Base-by-base conservation (phyloP, 768 basidiomycete species). In the Pulveroboletus ravenelii region DNA sequence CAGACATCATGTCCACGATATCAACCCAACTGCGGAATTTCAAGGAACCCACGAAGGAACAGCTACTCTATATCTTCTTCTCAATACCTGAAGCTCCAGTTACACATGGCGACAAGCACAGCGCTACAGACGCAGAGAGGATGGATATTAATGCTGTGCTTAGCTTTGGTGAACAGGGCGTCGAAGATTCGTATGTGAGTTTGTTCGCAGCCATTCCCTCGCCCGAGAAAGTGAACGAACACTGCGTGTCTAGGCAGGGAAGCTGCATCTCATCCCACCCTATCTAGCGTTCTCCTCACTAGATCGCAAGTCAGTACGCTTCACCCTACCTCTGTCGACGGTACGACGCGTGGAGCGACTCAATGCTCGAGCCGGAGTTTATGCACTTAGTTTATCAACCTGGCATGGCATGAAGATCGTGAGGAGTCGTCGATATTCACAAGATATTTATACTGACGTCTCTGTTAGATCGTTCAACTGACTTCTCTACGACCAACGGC, bases 401-500 rank as follows among this genome's bases (percentile, higher is more conserved):
- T 97, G 93, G 90, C 93, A 98, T 66, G 86, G 90, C 32, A 81
- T 89, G 74, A 88, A 95, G 73, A 88, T 97, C 58, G 94, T 95
- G 60, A 48, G 67, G 60, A 47, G 67, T 50, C 30, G 23, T 43
- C 30, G 6, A 20, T 32, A 15, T 40, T 36, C 40, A 32, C 36
- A 47, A 54, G 51, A 31, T 51, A 6, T 6, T 27, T 27, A 42
- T 20, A 37, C 30, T 54, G 15, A 50, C 47, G 50, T 40, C 41
- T 30, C 9, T 41, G 43, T n/a, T 49, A 89, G 88, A 81, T 95
- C 55, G 81, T 98, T 2, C 96, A 98, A 72, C 73, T 99, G 46
- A 97, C 95, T 0, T 91, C 93, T 1, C 78, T 98, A 23, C 79
- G 93, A 25, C 93, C 93, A 14, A 93, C 92, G 0, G 95, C 94